A percentile compares a stretch with the other conserved stretches of the same genome.
Conservation (phyloP, 2,329 filamentous ascomycete genomes). For the Lachnellula subtilissima region DNA sequence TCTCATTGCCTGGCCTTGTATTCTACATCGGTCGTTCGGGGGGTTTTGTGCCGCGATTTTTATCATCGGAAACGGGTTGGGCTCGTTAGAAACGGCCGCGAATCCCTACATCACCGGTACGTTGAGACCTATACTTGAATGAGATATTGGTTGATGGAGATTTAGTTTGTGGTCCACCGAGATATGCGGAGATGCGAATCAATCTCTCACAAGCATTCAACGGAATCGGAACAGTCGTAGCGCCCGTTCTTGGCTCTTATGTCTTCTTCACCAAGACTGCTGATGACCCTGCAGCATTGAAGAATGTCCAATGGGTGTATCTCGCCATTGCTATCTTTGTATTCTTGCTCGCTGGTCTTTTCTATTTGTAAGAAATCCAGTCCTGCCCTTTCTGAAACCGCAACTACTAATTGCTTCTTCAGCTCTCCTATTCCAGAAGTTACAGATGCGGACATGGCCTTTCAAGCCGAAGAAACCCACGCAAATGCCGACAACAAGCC, state of each 20-base stretch:
- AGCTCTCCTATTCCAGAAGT: slow-evolving; percentile 41
- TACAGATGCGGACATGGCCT: slow-evolving; percentile 56
- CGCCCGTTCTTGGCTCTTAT: slow-evolving; percentile 53
- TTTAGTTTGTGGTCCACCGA: slow-evolving; percentile 65
- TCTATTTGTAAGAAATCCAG: slow-evolving; percentile 49
- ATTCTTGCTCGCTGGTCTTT: slow-evolving; percentile 50
- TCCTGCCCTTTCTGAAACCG: not conserved
- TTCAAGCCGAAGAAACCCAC: slow-evolving; percentile 36
- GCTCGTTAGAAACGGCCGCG: slow-evolving; percentile 71
- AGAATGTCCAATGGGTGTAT: slow-evolving; percentile 61
- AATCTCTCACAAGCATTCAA: slow-evolving; percentile 72
- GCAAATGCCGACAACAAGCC: slow-evolving; percentile 43
- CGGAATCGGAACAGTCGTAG: slow-evolving; percentile 60
- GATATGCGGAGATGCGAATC: slow-evolving; percentile 69
- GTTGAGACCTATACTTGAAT: not conserved
- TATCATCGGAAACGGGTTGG: slow-evolving; percentile 70
- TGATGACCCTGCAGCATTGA: slow-evolving; percentile 43
- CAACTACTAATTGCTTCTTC: not conserved
- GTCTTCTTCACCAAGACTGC: slow-evolving; percentile 56
- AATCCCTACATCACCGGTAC: slow-evolving; percentile 62
- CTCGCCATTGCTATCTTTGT: slow-evolving; percentile 58
- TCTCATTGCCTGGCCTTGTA: slow-evolving; percentile 77
- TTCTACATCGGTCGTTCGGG: slow-evolving; percentile 67
- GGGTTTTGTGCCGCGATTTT: slow-evolving; percentile 72
- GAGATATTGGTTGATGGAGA: slow-evolving; percentile 22